phyloP scores from a whole-genome alignment of 1,139 yeast species.

The Yamadazyma kanchanaburiensis region DNA sequence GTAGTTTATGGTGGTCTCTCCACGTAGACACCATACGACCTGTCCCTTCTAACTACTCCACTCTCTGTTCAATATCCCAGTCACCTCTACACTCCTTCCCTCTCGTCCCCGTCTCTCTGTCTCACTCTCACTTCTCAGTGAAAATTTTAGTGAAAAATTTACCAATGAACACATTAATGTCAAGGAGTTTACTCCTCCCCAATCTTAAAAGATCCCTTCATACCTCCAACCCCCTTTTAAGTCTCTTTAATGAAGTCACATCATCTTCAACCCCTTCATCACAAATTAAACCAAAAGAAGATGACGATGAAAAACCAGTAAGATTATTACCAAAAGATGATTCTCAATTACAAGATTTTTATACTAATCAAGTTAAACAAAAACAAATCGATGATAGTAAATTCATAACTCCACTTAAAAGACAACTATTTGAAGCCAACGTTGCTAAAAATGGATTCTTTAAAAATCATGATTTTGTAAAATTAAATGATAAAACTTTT shows the following conservation, averaged over 20 bases:
- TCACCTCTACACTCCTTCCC: too few relatives aligned
- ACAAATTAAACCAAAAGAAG: slow-evolving; percentile 4
- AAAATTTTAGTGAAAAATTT: too few relatives aligned
- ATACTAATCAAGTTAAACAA: slow-evolving; percentile 25
- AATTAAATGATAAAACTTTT: slow-evolving; percentile 47
- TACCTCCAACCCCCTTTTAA: too few relatives aligned
- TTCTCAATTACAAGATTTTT: slow-evolving; percentile 30
- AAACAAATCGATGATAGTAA: slow-evolving; percentile 30
- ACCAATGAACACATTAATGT: too few relatives aligned
- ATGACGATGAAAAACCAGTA: slow-evolving; percentile 1
- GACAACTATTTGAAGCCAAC: slow-evolving; percentile 57
- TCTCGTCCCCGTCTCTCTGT: too few relatives aligned
- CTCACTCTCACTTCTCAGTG: too few relatives aligned
- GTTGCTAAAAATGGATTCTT: slow-evolving; percentile 70
- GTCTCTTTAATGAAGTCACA: slow-evolving; percentile 28
- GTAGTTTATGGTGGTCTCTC: too few relatives aligned
- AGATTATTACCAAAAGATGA: slow-evolving; percentile 26
- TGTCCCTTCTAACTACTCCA: too few relatives aligned
- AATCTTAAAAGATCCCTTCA: too few relatives aligned
- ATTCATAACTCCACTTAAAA: slow-evolving; percentile 70
- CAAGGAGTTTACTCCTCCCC: too few relatives aligned
- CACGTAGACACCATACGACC: too few relatives aligned
- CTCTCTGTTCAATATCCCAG: too few relatives aligned
- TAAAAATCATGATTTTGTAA: slow-evolving; percentile 57
- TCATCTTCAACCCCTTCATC: slow-evolving; percentile 11